Conservation (phyloP, 208 protist species). For the Trypanosoma melophagium region DNA sequence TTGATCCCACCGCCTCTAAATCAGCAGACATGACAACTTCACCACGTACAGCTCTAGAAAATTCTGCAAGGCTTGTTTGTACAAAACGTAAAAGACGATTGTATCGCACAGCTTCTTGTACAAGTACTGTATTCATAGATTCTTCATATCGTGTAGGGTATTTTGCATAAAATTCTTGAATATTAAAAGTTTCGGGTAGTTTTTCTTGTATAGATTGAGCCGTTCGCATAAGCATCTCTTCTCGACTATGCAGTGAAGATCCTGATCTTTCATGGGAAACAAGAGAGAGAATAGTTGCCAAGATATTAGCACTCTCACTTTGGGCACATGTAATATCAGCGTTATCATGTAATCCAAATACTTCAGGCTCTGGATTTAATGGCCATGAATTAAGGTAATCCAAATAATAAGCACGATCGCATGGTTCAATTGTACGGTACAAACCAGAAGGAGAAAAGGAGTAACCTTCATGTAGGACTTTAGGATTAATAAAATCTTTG, state of each 20-base stretch:
- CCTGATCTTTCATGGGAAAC: slow-evolving; percentile 68
- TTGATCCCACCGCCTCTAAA: slow-evolving; percentile 93
- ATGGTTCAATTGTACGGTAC: slow-evolving; percentile 90
- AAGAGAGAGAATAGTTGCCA: slow-evolving; percentile 83
- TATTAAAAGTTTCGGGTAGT: slow-evolving; percentile 85
- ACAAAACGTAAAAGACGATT: slow-evolving; percentile 94
- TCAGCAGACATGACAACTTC: slow-evolving; percentile 96
- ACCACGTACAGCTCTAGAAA: slow-evolving; percentile 92
- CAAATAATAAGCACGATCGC: slow-evolving; percentile 85
- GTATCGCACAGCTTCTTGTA: slow-evolving; percentile 93
- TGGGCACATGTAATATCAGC: slow-evolving; percentile 96
- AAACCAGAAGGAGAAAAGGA: slow-evolving; percentile 86
- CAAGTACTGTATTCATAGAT: slow-evolving; percentile 95
- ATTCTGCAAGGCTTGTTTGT: slow-evolving; percentile 84
- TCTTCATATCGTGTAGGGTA: slow-evolving; percentile 93
- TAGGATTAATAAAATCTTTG: slow-evolving; percentile 83
- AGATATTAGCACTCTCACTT: slow-evolving; percentile 75
- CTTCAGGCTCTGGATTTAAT: slow-evolving; percentile 92
- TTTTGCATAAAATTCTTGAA: slow-evolving; percentile 74
- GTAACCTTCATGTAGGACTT: slow-evolving; percentile 89
- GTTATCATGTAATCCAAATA: slow-evolving; percentile 97
- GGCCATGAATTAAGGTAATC: slow-evolving; percentile 90
- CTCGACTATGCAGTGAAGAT: slow-evolving; percentile 37
- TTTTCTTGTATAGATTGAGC: slow-evolving; percentile 83
- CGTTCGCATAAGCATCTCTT: slow-evolving; percentile 77